Evolutionary conservation across 257 asterid species (phyloP), one percentile per base, ranked within the genome.

Genomic region (Solanum pimpinellifolium): DNA sequence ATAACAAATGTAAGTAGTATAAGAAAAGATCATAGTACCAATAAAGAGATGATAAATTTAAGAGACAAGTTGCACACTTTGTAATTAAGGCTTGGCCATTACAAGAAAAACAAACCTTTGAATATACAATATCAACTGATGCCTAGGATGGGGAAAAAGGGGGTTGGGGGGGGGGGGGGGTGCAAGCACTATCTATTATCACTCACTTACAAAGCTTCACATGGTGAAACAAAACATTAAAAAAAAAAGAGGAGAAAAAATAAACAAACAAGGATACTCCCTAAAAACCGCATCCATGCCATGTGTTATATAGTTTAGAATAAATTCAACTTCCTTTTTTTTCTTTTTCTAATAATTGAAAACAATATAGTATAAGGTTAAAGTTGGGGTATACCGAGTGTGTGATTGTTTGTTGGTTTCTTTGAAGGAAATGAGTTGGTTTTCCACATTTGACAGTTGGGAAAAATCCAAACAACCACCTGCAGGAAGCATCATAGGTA

Each of bases 271-370:
- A 86, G 88, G 86, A 86, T 86, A 86, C 88, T 86, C 88, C 88
- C 85, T 78, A 86, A 86, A 86, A 86, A 75, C 86, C 88, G 88
- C 97, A 96, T 96, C 98, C 99, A 92, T 93, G 96, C 93, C 93
- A 87, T 87, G 44, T 62, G 88, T 91, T 86, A 90, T 88, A 87
- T 89, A 87, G 87, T 90, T 89, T 88, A 88, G 87, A 90, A 90
- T 74, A 87, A 85, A 87, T 88, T 77, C 46, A 25, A 76, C 81
- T 83, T 20, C 44, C 78, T 47, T 86, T 80, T 20, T 18, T 87
- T 87, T 12, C 72, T 75, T 86, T 35, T 84, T 74, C 56, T 72
- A 85, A 87, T 72, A 85, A 87, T 62, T 84, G 86, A 89, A 21
- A 90, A 92, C 89, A 86, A 78, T 93, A 91, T 92, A 92, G 90